Conservation (phyloP, 768 basidiomycete genomes). For the Hydnum rufescens region DNA sequence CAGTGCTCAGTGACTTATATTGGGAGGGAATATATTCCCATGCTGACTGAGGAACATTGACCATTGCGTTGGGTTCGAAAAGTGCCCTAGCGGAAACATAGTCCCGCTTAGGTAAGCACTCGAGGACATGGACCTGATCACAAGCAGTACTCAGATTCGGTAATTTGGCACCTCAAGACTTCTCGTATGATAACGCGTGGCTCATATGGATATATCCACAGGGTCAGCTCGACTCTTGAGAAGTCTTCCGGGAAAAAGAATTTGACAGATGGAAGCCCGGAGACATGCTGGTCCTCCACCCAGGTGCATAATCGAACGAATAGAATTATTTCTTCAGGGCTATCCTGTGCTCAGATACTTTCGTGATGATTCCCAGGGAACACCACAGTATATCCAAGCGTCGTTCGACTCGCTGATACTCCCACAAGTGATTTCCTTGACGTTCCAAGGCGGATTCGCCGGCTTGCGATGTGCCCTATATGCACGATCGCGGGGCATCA, state of each 20-base stretch:
- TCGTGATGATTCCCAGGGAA: constrained; percentile 28
- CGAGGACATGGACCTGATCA: too few species aligned
- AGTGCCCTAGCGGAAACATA: too few species aligned
- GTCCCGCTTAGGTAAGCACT: too few species aligned
- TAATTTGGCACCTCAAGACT: too few species aligned
- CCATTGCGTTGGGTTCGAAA: too few species aligned
- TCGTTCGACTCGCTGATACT: constrained; percentile 33
- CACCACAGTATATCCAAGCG: constrained; percentile 57
- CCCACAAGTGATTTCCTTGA: constrained; percentile 36
- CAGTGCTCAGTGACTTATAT: too few species aligned
- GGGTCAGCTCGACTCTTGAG: constrained; percentile 65
- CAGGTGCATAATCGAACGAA: constrained; percentile 32
- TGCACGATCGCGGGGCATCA: neutral
- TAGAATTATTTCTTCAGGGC: neutral
- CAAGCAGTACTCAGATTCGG: too few species aligned
- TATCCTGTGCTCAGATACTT: neutral
- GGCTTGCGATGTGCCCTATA: constrained; percentile 40
- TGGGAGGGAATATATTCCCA: too few species aligned
- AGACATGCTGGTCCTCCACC: constrained; percentile 74
- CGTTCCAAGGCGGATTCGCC: constrained; percentile 77
- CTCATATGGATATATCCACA: too few species aligned
- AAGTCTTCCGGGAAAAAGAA: constrained; percentile 52
- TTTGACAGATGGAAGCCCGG: constrained; percentile 47
- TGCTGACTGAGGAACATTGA: too few species aligned
- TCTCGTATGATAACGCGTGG: too few species aligned